phyloP scores from a whole-genome alignment of 331 rosid genomes.

The Stylosanthes scabra region DNA sequence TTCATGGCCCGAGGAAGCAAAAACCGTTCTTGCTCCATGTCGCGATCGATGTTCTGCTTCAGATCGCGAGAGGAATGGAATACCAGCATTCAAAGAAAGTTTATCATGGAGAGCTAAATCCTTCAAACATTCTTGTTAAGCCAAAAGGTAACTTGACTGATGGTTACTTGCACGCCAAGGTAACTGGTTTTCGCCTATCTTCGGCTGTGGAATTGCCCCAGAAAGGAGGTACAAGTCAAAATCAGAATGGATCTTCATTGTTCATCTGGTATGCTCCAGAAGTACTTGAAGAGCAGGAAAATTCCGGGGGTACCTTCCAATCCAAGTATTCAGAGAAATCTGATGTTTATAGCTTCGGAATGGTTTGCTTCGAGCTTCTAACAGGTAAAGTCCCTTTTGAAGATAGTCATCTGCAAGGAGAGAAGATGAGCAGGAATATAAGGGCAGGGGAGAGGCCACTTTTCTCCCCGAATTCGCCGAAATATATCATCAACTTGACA shows the following conservation, averaged over 20 bases:
- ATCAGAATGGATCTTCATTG: conserved; percentile 62
- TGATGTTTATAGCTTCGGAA: conserved; percentile 89
- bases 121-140: conserved; percentile 72
- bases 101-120: conserved; percentile 75
- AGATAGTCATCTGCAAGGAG: conserved; percentile 92
- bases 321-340: conserved; percentile 74
- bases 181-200: conserved; percentile 70
- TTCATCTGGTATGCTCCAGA: conserved; percentile 90
- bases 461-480: conserved; percentile 70
- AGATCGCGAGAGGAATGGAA: conserved; percentile 91
- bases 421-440: conserved; percentile 87
- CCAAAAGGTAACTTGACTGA: conserved; percentile 64
- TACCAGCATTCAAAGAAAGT: conserved; percentile 75
- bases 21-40: conserved; percentile 71
- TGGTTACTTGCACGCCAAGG: conserved; percentile 72
- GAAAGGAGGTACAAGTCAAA: conserved; percentile 62
- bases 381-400: conserved; percentile 96
- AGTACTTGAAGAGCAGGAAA: conserved; percentile 88
- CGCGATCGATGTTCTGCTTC: conserved; percentile 88
- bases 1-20: conserved; percentile 63
- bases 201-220: conserved; percentile 47
- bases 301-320: conserved; percentile 41
- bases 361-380: conserved; percentile 93
- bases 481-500: conserved; percentile 70
- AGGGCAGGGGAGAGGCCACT: conserved; percentile 92